Conservation (phyloP, 148 eudicot genomes). For the Camellia granthamiana region DNA sequence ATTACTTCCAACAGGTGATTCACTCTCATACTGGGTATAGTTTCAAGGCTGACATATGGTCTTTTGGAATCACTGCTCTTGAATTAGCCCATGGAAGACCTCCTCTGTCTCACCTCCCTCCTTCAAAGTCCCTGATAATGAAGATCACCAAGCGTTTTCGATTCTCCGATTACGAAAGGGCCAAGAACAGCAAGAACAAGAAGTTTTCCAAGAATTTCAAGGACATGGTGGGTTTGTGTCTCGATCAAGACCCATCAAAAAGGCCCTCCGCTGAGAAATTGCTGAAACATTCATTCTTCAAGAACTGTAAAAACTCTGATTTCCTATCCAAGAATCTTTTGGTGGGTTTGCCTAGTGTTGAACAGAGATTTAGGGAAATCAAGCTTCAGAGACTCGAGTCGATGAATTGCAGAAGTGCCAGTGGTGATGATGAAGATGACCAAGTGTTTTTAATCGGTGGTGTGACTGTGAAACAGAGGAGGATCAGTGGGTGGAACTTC, state of each 20-base stretch:
- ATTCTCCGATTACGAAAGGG: constrained; percentile 54
- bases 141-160: constrained; percentile 62
- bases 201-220: constrained; percentile 63
- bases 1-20: constrained; percentile 28
- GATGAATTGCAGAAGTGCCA: constrained; percentile 20
- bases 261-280: constrained; percentile 75
- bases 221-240: constrained; percentile 71
- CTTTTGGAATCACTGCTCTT: constrained; percentile 71
- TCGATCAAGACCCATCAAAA: constrained; percentile 71
- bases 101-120: constrained; percentile 67
- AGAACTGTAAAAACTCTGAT: constrained; percentile 47
- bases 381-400: constrained; percentile 34
- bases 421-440: constrained; percentile 29
- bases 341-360: constrained; percentile 61
- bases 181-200: constrained; percentile 19
- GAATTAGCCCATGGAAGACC: constrained; percentile 78
- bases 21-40: constrained; percentile 65
- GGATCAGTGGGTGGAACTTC: constrained; percentile 89
- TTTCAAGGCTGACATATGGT: constrained; percentile 76
- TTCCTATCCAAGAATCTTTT: constrained; percentile 59
- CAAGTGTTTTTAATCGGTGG: constrained; percentile 13
- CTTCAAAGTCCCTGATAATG: constrained; percentile 59
- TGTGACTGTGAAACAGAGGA: constrained; percentile 41
- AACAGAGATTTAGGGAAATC: constrained; percentile 44
- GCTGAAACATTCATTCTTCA: constrained; percentile 70